Base-by-base conservation (phyloP, 2,329 filamentous ascomycete genomes). In the Podosphaera fusca region DNA sequence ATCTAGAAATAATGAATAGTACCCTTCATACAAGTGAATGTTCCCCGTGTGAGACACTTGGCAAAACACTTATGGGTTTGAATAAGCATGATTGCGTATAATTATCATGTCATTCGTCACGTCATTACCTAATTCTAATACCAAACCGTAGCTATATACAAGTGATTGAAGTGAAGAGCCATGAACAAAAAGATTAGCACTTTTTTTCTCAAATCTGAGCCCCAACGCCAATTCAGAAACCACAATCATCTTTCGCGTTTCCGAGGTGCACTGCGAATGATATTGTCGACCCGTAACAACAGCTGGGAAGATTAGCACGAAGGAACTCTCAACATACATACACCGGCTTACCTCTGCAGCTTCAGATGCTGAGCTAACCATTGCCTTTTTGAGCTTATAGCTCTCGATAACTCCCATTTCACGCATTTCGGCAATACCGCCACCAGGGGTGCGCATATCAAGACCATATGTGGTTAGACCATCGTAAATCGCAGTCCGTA, bases 361-460 rank as follows among this genome's bases (percentile, higher is more conserved):
- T 73, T 98, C 92, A 58, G 87, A 94, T 30, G 92, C 92, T 60
- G 88, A 95, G 56, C 85, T 94, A 55, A 98, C 92, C 57, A 98
- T 92, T n/a, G 92, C 92, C 69, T 81, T 84, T 80, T 98, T 98
- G 69, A 98, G 74, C 77, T 98, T 98, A 77, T 95, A 96, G 70
- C 87, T 94, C 74, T 98, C 92, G 63, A 98, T 84, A 34, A 98
- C 89, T 50, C 92, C 92, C 53, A 94, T 69, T 65, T 98, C 87
- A 56, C 90, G 80, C 92, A 98, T 98, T 67, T 98, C 92, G 10
- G 87, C 78, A 66, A 98, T 87, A 50, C 88, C 89, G 59, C 92
- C 92, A 46, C 92, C 90, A 1, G 90, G 89, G 1, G 84, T 87
- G 72, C 85, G 75, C 61, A 98, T 74, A 67, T 98, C 92, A 61